Evolutionary conservation across 139 green algal species (phyloP).

Genomic region (Chlamydomonas schloesseri): DNA sequence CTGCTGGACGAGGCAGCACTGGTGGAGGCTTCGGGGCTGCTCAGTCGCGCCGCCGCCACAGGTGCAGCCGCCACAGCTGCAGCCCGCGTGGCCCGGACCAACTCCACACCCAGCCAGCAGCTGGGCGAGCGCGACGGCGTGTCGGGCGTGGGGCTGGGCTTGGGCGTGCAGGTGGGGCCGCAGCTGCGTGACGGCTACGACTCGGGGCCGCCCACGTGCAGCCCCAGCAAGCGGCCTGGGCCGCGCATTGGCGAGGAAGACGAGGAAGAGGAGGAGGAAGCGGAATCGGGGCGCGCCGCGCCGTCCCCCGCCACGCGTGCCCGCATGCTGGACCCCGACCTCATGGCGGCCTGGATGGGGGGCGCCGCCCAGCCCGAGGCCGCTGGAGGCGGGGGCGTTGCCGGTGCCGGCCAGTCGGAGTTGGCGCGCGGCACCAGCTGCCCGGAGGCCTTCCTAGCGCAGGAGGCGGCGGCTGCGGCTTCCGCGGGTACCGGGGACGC

Average conservation of each 20-base stretch:
- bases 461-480: background rate
- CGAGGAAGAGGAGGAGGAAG: background rate
- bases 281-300: background rate
- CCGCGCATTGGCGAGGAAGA: background rate
- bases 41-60: too few relatives aligned
- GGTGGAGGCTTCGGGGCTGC: too few relatives aligned
- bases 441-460: background rate
- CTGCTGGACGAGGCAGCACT: too few relatives aligned
- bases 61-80: too few relatives aligned
- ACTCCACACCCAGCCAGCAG: too few relatives aligned
- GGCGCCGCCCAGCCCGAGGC: background rate
- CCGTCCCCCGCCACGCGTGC: too few relatives aligned
- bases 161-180: background rate
- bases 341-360: slow-evolving; percentile 8
- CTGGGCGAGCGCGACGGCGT: too few relatives aligned
- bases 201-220: background rate
- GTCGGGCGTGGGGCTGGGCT: too few relatives aligned
- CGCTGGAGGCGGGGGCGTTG: background rate
- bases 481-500: background rate
- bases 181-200: background rate
- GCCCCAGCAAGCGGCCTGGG: background rate
- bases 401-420: too few relatives aligned
- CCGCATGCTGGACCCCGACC: background rate
- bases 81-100: too few relatives aligned
- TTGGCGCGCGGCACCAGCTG: slow-evolving; percentile 7